Percentiles rank a stretch among this genome's conserved stretches.
Conservation (phyloP, 768 basidiomycete species). For the Russula emetica region DNA sequence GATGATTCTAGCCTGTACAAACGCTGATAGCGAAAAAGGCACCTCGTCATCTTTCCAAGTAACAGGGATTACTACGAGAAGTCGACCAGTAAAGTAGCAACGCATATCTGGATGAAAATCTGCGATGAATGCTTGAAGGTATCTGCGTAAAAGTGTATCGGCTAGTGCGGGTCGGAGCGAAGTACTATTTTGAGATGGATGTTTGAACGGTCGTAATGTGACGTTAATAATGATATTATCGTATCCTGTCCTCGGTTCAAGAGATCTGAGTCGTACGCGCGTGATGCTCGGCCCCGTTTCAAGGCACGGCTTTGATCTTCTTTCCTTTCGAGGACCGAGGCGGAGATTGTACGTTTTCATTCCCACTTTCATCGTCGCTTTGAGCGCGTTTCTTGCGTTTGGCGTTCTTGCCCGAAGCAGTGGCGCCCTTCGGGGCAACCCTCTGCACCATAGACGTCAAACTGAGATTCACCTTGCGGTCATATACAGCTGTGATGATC, state of each 20-base stretch:
- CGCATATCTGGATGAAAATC: neutral
- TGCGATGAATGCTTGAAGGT: neutral
- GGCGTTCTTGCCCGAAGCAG: conserved; percentile 27
- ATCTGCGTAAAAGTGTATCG: neutral
- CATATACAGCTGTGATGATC: conserved; percentile 43
- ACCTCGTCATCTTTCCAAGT: neutral
- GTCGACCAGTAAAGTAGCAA: neutral
- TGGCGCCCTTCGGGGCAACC: conserved; percentile 4
- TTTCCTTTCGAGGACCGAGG: conserved; percentile 4
- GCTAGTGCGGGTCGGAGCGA: neutral
- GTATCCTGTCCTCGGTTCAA: too few relatives aligned
- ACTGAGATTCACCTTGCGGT: conserved; percentile 28
- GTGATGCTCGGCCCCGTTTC: neutral
- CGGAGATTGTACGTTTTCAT: neutral
- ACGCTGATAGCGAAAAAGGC: neutral
- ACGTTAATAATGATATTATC: neutral
- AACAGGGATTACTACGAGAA: neutral
- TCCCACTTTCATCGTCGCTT: conserved; percentile 33
- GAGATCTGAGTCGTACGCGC: neutral
- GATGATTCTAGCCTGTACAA: neutral
- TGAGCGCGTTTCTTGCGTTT: conserved; percentile 35
- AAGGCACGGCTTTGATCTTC: conserved; percentile 14
- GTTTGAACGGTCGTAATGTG: neutral
- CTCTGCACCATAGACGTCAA: conserved; percentile 14
- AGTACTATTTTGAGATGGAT: neutral